Evolutionary conservation across 192 early-diverging fungal genomes (phyloP).

Genomic region (Podila horticola): DNA sequence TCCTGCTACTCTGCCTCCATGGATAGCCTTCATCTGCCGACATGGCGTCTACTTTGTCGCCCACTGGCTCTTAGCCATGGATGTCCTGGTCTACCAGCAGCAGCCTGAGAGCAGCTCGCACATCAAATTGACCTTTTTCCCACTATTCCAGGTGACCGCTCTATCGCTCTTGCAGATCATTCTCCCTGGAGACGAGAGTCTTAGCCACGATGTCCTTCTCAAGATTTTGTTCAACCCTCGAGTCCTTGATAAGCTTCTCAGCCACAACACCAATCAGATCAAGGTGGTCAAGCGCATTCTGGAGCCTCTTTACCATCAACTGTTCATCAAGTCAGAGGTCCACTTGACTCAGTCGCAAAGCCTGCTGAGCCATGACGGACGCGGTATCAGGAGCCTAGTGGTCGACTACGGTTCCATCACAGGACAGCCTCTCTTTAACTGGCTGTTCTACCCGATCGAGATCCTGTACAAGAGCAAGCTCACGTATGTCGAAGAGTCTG

Average conservation of each 20-base stretch:
- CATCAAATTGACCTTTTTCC: slow-evolving; percentile 52
- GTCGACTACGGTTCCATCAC: slow-evolving; percentile 43
- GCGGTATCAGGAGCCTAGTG: slow-evolving; percentile 29
- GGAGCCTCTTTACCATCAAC: slow-evolving; percentile 39
- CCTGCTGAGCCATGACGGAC: slow-evolving; percentile 40
- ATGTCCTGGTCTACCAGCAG: slow-evolving; percentile 43
- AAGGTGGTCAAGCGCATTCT: slow-evolving; percentile 35
- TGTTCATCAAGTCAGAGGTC: slow-evolving; percentile 25
- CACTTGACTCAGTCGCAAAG: slow-evolving; percentile 31
- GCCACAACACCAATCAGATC: slow-evolving; percentile 29
- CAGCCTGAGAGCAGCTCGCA: slow-evolving; percentile 48
- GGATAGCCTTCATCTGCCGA: slow-evolving; percentile 40
- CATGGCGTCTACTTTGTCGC: slow-evolving; percentile 48
- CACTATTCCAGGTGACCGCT: slow-evolving; percentile 46
- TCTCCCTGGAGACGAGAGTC: slow-evolving; percentile 38
- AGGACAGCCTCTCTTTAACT: slow-evolving; percentile 45
- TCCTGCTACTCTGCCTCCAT: slow-evolving; percentile 22
- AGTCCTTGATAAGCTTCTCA: slow-evolving; percentile 38
- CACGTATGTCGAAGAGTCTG: slow-evolving; percentile 46
- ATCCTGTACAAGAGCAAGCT: slow-evolving; percentile 34
- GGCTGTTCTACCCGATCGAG: slow-evolving; percentile 50
- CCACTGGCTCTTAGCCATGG: slow-evolving; percentile 46
- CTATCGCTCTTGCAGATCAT: slow-evolving; percentile 41
- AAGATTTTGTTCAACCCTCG: slow-evolving; percentile 43
- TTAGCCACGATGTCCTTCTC: slow-evolving; percentile 38